phyloP scores from a whole-genome alignment of 176 grass and related monocot genomes.

The Avena sativa region DNA sequence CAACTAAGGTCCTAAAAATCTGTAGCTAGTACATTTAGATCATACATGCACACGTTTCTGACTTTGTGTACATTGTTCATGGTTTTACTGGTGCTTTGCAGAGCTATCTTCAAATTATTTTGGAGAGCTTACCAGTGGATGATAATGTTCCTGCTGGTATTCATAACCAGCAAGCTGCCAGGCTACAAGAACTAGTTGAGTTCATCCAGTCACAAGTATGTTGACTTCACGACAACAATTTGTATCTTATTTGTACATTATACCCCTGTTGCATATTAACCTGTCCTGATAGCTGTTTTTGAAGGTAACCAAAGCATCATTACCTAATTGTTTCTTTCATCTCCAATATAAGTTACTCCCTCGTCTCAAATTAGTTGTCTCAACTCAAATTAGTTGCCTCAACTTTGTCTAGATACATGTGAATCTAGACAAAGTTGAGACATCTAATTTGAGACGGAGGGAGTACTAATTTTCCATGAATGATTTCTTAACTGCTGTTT shows the following conservation, averaged over 20 bases:
- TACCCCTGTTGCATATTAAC: constrained; percentile 17
- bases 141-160: constrained; percentile 69
- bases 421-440: no score
- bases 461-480: background rate
- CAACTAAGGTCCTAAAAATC: constrained; percentile 77
- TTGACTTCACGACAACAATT: constrained; percentile 15
- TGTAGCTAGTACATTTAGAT: constrained; percentile 36
- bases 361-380: no score
- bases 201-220: constrained; percentile 97
- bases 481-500: constrained; percentile 12
- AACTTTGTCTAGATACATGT: no score
- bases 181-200: constrained; percentile 88
- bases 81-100: constrained; percentile 43
- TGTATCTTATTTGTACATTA: constrained; percentile 26
- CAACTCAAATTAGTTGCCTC: no score
- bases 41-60: constrained; percentile 11
- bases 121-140: constrained; percentile 81
- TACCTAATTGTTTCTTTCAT: background rate
- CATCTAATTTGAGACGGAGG: no score
- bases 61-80: constrained; percentile 24
- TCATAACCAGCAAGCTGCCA: constrained; percentile 90
- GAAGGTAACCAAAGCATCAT: constrained; percentile 21
- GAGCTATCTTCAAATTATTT: constrained; percentile 98
- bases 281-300: constrained; percentile 25
- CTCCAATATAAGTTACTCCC: no score